Evolutionary conservation across 352 stramenopile genomes (phyloP).

Genomic region (Globisporangium nodosum): DNA sequence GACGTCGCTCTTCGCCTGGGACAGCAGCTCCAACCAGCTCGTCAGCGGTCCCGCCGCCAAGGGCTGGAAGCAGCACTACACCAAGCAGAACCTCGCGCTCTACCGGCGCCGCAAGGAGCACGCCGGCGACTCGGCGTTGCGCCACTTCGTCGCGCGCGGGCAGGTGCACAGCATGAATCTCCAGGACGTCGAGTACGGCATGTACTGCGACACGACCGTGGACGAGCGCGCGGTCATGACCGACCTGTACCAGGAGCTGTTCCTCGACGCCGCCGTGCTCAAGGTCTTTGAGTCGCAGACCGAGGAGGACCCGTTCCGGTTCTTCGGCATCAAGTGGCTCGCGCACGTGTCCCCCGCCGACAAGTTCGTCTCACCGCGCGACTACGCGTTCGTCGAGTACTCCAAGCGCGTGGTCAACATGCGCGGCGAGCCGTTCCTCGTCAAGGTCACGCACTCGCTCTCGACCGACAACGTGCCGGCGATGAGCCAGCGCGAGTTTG

Average conservation of each 20-base stretch:
- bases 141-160: conserved; percentile 38
- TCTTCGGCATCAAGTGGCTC: conserved; percentile 49
- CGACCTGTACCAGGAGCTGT: conserved; percentile 33
- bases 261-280: conserved; percentile 38
- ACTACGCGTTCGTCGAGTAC: conserved; percentile 46
- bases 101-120: conserved; percentile 42
- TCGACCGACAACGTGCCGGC: conserved; percentile 21
- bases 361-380: conserved; percentile 45
- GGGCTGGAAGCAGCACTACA: conserved; percentile 52
- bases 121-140: conserved; percentile 17
- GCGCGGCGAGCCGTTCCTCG: conserved; percentile 30
- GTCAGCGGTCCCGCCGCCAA: conserved; percentile 25
- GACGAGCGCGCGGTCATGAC: conserved; percentile 44
- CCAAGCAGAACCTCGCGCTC: conserved; percentile 40
- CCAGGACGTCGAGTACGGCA: conserved; percentile 44
- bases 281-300: conserved; percentile 31
- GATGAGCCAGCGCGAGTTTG: conserved; percentile 40
- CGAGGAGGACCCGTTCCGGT: conserved; percentile 34
- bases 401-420: conserved; percentile 25
- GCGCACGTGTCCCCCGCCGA: conserved; percentile 32
- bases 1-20: conserved; percentile 50
- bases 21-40: conserved; percentile 39
- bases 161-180: conserved; percentile 42
- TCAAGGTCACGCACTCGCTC: conserved; percentile 41
- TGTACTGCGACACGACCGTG: conserved; percentile 40